Conservation (phyloP, 1,284 basidiomycete species). For the Malassezia psittaci region DNA sequence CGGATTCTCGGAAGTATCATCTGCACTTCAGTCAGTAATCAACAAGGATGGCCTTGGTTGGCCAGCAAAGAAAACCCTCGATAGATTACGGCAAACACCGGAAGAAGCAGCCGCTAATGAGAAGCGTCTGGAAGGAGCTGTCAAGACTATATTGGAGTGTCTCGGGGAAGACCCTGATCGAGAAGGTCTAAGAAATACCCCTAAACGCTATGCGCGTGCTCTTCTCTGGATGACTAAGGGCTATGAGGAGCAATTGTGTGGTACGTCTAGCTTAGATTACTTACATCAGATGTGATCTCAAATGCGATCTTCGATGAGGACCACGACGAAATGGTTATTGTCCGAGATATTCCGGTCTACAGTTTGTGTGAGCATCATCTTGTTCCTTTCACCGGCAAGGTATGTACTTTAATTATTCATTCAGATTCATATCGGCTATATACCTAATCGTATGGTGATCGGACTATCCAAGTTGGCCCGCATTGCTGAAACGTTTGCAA, state of each 20-base stretch:
- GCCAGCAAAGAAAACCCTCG: conserved; percentile 39
- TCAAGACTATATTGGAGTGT: conserved; percentile 86
- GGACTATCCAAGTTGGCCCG: conserved; percentile 95
- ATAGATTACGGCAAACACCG: conserved; percentile 34
- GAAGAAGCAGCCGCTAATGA: conserved; percentile 31
- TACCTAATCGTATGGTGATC: conserved; percentile 87
- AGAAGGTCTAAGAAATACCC: conserved; percentile 79
- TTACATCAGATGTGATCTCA: conserved; percentile 76
- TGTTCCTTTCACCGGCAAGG: conserved; percentile 96
- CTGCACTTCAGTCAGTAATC: conserved; percentile 34
- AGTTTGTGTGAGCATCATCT: conserved; percentile 97
- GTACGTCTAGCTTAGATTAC: conserved; percentile 49
- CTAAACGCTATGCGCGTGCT: conserved; percentile 91
- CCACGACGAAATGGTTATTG: conserved; percentile 99
- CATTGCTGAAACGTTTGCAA: conserved; percentile 93
- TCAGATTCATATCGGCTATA: conserved; percentile 60
- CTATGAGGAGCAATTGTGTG: conserved; percentile 85
- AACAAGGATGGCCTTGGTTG: conserved; percentile 44
- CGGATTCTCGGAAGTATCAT: conserved; percentile 19
- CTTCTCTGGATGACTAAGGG: conserved; percentile 99
- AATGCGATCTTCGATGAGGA: conserved; percentile 98
- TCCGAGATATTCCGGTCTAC: conserved; percentile 92
- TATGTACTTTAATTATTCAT: conserved; percentile 49
- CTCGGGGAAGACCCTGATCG: conserved; percentile 96
- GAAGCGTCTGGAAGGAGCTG: conserved; percentile 66